Evolutionary conservation across 179 eudicot species (phyloP), one percentile per base, ranked within the genome.

Genomic region (Patellifolia procumbens): DNA sequence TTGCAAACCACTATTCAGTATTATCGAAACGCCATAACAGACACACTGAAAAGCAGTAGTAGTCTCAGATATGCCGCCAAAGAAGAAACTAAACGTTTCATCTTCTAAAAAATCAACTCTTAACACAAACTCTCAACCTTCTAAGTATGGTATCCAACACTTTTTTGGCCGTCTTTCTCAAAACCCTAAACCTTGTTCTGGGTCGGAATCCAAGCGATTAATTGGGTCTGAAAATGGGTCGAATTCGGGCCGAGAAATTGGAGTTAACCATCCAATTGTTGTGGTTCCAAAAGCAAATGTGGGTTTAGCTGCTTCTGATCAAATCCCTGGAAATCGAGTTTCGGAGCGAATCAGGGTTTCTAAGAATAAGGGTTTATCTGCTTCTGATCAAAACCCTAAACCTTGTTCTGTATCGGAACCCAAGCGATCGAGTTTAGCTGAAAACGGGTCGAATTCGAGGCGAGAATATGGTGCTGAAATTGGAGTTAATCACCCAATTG

Each of bases 111-210:
- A 92, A 81, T 46, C 88, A 20, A 85, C 78, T 26, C 90, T 79
- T 39, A 80, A 74, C 52, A 87, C 66, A 24, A 82, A 62, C 58
- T 87, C 97, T 17, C 89, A 91, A 74, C 88, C 92, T 39, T 59
- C 86, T 10, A 93, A 93, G 76, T 95, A 90, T 73, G 97, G 99
- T 5, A 95, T 95, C 39, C 97, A 93, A 32, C 99, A 93, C 61
- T 95, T 95, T 86, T 93, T 95, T 82, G 89, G 84, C 7, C 95
- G 92, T 32, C 91, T 86, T 62, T 82, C 97, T 12, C 91, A 74
- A 80, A 83, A 77, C 53, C n/a, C n/a, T n/a, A n/a, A n/a, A n/a
- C n/a, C n/a, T n/a, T n/a, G n/a, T n/a, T n/a, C n/a, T n/a, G n/a
- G 13, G 55, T 10, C 26, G 28, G 19, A 20, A 31, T n/a, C 13